Percentiles rank a stretch among this genome's conserved stretches.
phyloP scores from a whole-genome alignment of 768 basidiomycete genomes.

The Kwoniella europaea region DNA sequence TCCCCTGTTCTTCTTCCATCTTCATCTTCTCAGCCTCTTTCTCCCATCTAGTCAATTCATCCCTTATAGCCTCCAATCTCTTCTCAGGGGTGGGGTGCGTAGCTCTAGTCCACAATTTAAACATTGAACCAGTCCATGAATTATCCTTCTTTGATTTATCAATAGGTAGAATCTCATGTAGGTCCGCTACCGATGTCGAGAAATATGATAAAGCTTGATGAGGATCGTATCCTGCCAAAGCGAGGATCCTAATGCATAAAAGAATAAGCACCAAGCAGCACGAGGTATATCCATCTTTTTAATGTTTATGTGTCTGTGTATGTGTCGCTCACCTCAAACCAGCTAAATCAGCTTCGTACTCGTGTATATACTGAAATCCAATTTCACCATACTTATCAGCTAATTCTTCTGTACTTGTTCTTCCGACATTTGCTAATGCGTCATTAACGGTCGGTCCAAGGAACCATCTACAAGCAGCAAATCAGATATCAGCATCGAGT shows the following conservation, averaged over 20 bases:
- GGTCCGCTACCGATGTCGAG: conserved; percentile 62
- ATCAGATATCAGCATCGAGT: conserved; percentile 24
- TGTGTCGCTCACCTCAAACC: conserved; percentile 69
- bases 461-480: conserved; percentile 48
- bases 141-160: conserved; percentile 52
- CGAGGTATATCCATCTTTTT: too few species aligned
- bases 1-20: background rate
- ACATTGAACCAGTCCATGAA: conserved; percentile 47
- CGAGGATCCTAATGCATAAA: conserved; percentile 71
- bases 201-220: conserved; percentile 80
- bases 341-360: conserved; percentile 90
- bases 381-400: conserved; percentile 65
- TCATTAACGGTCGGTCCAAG: conserved; percentile 95
- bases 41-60: conserved; percentile 77
- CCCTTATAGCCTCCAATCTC: conserved; percentile 67
- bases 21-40: conserved; percentile 44
- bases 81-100: conserved; percentile 73
- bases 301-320: too few species aligned
- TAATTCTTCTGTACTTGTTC: conserved; percentile 66
- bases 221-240: conserved; percentile 89
- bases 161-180: conserved; percentile 42
- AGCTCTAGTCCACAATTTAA: conserved; percentile 62
- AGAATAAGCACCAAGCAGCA: background rate
- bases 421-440: conserved; percentile 79
- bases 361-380: conserved; percentile 77